Conservation (phyloP, 1,284 basidiomycete species). For the Rhizoctonia solani region DNA sequence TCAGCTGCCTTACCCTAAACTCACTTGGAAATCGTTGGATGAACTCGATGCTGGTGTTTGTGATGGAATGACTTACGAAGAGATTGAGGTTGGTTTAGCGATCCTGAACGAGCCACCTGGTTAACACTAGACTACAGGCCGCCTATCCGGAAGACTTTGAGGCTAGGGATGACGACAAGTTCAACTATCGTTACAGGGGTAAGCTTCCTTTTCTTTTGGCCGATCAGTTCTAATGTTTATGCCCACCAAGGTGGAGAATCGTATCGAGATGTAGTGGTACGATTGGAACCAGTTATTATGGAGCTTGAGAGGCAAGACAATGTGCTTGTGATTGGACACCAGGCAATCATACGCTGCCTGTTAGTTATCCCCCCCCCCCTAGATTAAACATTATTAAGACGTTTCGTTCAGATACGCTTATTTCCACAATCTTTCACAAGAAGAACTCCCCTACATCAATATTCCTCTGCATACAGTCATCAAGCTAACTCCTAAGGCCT, state of each 20-base stretch:
- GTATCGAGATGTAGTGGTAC: slow-evolving; percentile 93
- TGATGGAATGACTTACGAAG: slow-evolving; percentile 99
- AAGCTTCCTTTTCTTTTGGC: slow-evolving; percentile 44
- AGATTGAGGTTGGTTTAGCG: slow-evolving; percentile 76
- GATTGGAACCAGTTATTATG: slow-evolving; percentile 98
- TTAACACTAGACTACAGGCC: slow-evolving; percentile 54
- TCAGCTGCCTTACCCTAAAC: slow-evolving; percentile 81
- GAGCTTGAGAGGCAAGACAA: slow-evolving; percentile 98
- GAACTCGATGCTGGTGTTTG: slow-evolving; percentile 99
- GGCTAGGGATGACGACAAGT: slow-evolving; percentile 99
- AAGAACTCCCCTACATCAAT: slow-evolving; percentile 96
- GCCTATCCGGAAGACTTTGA: slow-evolving; percentile 98
- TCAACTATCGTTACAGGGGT: slow-evolving; percentile 96
- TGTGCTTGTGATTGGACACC: slow-evolving; percentile 95
- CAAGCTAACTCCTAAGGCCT: slow-evolving; percentile 96
- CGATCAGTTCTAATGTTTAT: neutral
- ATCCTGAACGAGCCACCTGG: neutral
- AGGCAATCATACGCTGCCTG: slow-evolving; percentile 90
- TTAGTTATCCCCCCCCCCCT: slow-evolving; percentile 48
- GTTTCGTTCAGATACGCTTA: slow-evolving; percentile 76
- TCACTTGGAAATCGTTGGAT: slow-evolving; percentile 98
- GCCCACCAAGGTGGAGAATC: slow-evolving; percentile 74
- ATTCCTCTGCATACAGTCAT: slow-evolving; percentile 96
- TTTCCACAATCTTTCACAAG: slow-evolving; percentile 91
- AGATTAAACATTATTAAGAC: too few relatives aligned